These are phyloP conservation scores for Saccharomycopsis microspora DNA, from an alignment of 805 yeast species.

Conservation along the genomic window DNA sequence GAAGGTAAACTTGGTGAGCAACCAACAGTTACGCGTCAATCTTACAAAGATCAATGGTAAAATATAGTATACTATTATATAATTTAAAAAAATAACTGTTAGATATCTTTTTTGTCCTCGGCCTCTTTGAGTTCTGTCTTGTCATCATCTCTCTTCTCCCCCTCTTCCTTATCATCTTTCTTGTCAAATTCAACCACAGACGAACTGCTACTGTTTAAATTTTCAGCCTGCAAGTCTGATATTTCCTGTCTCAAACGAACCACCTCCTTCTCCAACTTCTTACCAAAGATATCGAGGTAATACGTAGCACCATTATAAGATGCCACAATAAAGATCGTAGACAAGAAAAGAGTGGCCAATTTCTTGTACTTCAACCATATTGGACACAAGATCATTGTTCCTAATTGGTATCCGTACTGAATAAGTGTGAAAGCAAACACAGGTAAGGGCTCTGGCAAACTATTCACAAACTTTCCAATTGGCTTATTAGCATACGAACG, in stretches of 20 bases:
- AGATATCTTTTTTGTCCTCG: too few relatives aligned
- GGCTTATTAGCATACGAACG: slow-evolving; percentile 52
- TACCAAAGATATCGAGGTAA: slow-evolving; percentile 86
- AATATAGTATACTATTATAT: too few relatives aligned
- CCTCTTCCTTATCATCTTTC: too few relatives aligned
- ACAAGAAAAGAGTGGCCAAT: slow-evolving; percentile 57
- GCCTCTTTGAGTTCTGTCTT: too few relatives aligned
- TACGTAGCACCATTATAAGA: slow-evolving; percentile 92
- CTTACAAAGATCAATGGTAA: too few relatives aligned
- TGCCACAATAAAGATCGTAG: slow-evolving; percentile 67
- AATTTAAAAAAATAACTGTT: too few relatives aligned
- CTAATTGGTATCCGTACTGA: slow-evolving; percentile 78
- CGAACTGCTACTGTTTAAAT: neutral
- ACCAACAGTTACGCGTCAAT: too few relatives aligned
- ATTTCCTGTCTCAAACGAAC: slow-evolving; percentile 59
- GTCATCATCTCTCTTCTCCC: too few relatives aligned
- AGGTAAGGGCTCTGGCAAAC: slow-evolving; percentile 79
- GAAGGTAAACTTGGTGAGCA: too few relatives aligned
- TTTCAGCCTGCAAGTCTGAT: slow-evolving; percentile 38
- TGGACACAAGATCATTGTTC: slow-evolving; percentile 83
- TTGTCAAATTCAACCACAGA: too few relatives aligned
- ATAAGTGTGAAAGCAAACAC: slow-evolving; percentile 74
- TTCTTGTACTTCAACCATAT: slow-evolving; percentile 67
- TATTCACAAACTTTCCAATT: slow-evolving; percentile 69
- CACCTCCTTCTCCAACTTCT: slow-evolving; percentile 80